Conservation (phyloP, 768 basidiomycete genomes). For the Gyrodon lividus region DNA sequence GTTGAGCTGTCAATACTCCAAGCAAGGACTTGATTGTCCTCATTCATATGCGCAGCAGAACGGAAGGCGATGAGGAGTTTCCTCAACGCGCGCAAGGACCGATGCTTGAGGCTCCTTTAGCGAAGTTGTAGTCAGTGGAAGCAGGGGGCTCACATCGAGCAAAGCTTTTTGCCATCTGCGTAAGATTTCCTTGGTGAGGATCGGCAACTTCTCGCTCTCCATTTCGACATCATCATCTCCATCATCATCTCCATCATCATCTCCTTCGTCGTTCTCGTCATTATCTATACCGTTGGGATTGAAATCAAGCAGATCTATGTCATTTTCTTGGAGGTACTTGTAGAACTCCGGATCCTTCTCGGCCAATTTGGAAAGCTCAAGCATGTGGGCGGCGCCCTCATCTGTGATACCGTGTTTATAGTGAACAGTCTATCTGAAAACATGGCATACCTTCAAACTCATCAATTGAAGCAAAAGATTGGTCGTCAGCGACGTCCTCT, state of each 20-base stretch:
- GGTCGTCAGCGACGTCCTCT: conserved; percentile 48
- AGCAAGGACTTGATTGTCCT: conserved; percentile 72
- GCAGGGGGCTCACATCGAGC: conserved; percentile 57
- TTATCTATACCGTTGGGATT: conserved; percentile 47
- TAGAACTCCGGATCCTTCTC: conserved; percentile 99
- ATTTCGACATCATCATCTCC: conserved; percentile 41
- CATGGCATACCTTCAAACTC: conserved; percentile 60
- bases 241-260: conserved; percentile 50
- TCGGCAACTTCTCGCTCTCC: conserved; percentile 43
- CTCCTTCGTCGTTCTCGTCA: conserved; percentile 52
- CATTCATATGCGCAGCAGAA: conserved; percentile 86
- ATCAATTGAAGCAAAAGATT: conserved; percentile 77
- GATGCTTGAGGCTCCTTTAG: conserved; percentile 52
- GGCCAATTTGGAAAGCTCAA: conserved; percentile 83
- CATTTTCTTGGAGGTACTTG: conserved; percentile 97
- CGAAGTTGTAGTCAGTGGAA: not conserved
- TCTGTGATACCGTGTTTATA: conserved; percentile 39
- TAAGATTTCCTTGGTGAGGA: conserved; percentile 69
- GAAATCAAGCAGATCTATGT: conserved; percentile 87
- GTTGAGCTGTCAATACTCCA: conserved; percentile 85
- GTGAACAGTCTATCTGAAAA: not conserved
- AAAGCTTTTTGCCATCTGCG: conserved; percentile 87
- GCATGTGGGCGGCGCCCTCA: conserved; percentile 71
- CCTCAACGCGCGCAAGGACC: conserved; percentile 79
- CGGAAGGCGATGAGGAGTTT: conserved; percentile 89